phyloP scores from a whole-genome alignment of 305 asterid genomes.

The Plantago coronopus region DNA sequence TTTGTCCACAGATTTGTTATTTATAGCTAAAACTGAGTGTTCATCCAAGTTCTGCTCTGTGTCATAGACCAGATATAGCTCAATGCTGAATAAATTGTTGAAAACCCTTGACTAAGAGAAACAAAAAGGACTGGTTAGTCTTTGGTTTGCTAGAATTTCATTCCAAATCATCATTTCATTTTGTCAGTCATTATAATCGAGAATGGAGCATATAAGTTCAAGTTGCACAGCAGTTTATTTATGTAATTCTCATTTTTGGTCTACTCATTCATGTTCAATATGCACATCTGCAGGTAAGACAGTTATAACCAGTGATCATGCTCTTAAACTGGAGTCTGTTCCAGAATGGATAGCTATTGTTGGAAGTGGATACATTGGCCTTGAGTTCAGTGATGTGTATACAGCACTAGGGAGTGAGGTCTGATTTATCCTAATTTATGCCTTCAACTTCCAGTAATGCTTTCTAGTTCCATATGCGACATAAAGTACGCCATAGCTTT shows the following conservation, averaged over 20 bases:
- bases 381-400: conserved; percentile 94
- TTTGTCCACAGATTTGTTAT: not conserved
- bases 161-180: not conserved
- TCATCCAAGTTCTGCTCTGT: not conserved
- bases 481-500: conserved; percentile 4
- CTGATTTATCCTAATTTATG: conserved; percentile 18
- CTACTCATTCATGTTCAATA: conserved; percentile 14
- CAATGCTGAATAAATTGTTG: not conserved
- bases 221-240: not conserved
- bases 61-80: not conserved
- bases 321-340: conserved; percentile 82
- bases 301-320: conserved; percentile 93
- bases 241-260: not conserved
- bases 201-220: conserved; percentile 6
- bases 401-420: conserved; percentile 99
- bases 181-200: conserved; percentile 2
- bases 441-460: conserved; percentile 15
- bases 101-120: conserved; percentile 2
- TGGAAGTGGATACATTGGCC: conserved; percentile 98
- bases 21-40: conserved; percentile 1
- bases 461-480: not conserved
- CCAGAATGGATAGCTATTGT: conserved; percentile 96
- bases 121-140: not conserved
- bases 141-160: conserved; percentile 3
- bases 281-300: conserved; percentile 65